Evolutionary conservation across 1,284 basidiomycete species (phyloP), one percentile per base, ranked within the genome.

Genomic region (Cryptococcus jaspeensis): DNA sequence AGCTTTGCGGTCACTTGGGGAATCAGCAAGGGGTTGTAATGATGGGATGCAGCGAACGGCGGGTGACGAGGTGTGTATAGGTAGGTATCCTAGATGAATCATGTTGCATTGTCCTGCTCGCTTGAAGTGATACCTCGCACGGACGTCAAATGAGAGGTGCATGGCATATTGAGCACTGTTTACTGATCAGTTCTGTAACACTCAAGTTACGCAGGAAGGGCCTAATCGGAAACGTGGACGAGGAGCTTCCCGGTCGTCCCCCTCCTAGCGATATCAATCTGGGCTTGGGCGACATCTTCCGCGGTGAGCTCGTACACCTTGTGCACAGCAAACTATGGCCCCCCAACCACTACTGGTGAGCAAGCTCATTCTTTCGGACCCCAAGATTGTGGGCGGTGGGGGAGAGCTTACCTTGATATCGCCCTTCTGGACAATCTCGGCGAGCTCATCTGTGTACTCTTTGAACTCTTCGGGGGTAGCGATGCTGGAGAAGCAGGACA

Each of bases 211-310:
- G 28, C 28, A 32, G 28, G 28, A 5, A 32, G 28, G 28, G 15
- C 23, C 44, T 59, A 54, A 25, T 63, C 56, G 13, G 61, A 59
- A 28, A 88, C 80, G 70, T 88, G 88, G 67, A 94, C 81, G 49
- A 95, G 65, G 62, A 95, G 73, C 74, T 95, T 96, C 8, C 92
- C 92, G 2, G 82, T 83, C 20, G 91, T 91, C 71, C 84, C 85
- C 44, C 92, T 85, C n/a, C 84, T 80, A 0, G 82, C 83, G 58
- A 97, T 82, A 71, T 96, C 93, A 3, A 72, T 80, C 66, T 98
- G 93, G 0, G 92, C 86, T 63, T 88, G 81, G 60, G 80, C 81
- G 7, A 88, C 84, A 0, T 90, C 92, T 56, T 94, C 87, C 0
- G 85, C 84, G 0, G 87, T 86, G 78, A 98, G 92, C 0, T 84